phyloP scores from a whole-genome alignment of 768 basidiomycete genomes.

The Rhizopogon sp. region DNA sequence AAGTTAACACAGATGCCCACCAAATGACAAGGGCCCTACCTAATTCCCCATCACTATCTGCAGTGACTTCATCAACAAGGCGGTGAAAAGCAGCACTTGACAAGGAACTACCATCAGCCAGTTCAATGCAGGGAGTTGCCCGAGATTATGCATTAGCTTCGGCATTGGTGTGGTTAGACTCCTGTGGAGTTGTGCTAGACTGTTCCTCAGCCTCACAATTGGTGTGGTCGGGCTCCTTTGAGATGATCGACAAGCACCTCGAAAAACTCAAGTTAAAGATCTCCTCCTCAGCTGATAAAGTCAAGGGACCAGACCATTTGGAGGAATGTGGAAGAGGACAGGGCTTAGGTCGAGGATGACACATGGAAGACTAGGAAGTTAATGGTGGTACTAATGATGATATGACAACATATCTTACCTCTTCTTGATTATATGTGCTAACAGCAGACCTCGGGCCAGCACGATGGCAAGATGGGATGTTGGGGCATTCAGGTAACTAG shows the following conservation, averaged over 20 bases:
- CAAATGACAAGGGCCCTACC: too few relatives aligned
- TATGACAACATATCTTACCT: background rate
- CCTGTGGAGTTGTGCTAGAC: background rate
- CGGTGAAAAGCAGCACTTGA: too few relatives aligned
- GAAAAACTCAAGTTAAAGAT: background rate
- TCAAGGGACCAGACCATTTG: background rate
- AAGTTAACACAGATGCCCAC: too few relatives aligned
- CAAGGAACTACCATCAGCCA: background rate
- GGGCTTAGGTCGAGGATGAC: background rate
- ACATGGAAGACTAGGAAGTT: background rate
- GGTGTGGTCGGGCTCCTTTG: background rate
- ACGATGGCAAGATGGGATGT: too few relatives aligned
- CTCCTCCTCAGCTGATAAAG: background rate
- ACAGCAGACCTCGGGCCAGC: background rate
- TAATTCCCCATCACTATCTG: too few relatives aligned
- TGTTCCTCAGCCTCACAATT: background rate
- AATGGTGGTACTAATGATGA: background rate
- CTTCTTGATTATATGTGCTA: background rate
- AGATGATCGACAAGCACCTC: background rate
- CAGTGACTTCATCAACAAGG: too few relatives aligned
- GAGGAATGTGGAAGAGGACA: background rate
- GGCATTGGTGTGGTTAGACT: background rate
- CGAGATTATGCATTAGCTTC: background rate
- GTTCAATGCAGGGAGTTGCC: too few relatives aligned
- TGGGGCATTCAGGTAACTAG: too few relatives aligned